A percentile compares a stretch with the other conserved stretches of the same genome.
phyloP scores from a whole-genome alignment of 345 rosid genomes.

The Corymbia maculata region DNA sequence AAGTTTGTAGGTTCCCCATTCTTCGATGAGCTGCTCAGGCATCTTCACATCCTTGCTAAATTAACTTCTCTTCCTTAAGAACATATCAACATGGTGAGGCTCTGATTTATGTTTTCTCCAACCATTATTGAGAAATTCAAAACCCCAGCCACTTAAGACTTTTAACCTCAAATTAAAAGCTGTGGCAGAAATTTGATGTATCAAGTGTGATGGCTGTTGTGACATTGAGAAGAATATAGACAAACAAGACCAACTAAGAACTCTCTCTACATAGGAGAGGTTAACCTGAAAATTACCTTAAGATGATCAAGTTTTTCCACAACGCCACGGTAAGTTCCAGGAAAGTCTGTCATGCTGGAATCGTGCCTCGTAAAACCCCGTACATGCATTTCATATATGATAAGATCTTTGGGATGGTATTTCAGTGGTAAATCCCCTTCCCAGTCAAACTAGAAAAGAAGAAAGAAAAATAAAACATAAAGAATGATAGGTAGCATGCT shows the following conservation, averaged over 20 bases:
- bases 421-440: slow-evolving; percentile 88
- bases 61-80: background rate
- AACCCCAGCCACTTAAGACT: background rate
- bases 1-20: background rate
- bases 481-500: background rate
- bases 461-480: background rate
- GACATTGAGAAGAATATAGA: background rate
- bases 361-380: slow-evolving; percentile 88
- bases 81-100: background rate
- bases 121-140: background rate
- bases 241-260: background rate
- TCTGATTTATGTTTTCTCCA: background rate
- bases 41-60: background rate
- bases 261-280: background rate
- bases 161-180: background rate
- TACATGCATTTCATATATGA: slow-evolving; percentile 93
- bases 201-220: background rate
- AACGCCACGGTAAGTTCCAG: slow-evolving; percentile 80
- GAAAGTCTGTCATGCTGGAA: slow-evolving; percentile 57
- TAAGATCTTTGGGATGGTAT: slow-evolving; percentile 61
- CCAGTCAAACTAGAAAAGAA: slow-evolving; percentile 80
- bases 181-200: background rate
- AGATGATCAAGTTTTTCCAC: slow-evolving; percentile 93
- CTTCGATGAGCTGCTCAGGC: background rate
- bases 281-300: slow-evolving; percentile 40